Conservation (phyloP, 768 basidiomycete species). For the Mycena filopes region DNA sequence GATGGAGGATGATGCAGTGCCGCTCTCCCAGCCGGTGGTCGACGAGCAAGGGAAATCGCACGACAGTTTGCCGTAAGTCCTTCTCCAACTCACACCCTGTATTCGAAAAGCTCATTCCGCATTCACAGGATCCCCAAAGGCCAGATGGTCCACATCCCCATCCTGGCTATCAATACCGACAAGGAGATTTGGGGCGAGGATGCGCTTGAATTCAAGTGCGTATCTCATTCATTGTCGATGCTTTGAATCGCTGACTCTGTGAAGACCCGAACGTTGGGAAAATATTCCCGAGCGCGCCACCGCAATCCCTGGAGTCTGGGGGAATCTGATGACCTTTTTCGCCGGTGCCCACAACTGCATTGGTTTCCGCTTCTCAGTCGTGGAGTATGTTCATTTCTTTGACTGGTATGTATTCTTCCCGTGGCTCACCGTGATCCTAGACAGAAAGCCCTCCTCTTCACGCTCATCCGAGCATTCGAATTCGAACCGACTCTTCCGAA, state of each 20-base stretch:
- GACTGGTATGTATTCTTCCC: not conserved
- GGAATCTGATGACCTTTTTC: constrained; percentile 21
- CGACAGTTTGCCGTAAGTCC: constrained; percentile 44
- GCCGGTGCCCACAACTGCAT: constrained; percentile 66
- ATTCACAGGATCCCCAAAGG: constrained; percentile 53
- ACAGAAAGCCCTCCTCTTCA: constrained; percentile 55
- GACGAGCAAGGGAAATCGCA: constrained; percentile 54
- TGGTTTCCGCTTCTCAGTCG: constrained; percentile 74
- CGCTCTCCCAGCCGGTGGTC: constrained; percentile 56
- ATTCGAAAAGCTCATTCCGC: not conserved
- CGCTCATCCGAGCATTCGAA: constrained; percentile 56
- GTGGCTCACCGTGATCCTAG: not conserved
- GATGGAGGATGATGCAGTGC: constrained; percentile 63
- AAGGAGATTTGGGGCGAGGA: constrained; percentile 37
- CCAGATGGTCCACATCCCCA: constrained; percentile 58
- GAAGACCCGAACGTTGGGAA: constrained; percentile 32
- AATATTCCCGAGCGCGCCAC: constrained; percentile 2
- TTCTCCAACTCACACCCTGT: not conserved
- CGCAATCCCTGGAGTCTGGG: constrained; percentile 18
- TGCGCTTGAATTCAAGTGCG: constrained; percentile 14
- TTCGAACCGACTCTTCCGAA: constrained; percentile 44
- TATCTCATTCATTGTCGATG: not conserved
- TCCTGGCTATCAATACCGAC: constrained; percentile 62
- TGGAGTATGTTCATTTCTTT: constrained; percentile 48
- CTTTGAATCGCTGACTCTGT: not conserved